phyloP scores from a whole-genome alignment of 192 early-diverging fungal species.

The Linnemannia schmuckeri region DNA sequence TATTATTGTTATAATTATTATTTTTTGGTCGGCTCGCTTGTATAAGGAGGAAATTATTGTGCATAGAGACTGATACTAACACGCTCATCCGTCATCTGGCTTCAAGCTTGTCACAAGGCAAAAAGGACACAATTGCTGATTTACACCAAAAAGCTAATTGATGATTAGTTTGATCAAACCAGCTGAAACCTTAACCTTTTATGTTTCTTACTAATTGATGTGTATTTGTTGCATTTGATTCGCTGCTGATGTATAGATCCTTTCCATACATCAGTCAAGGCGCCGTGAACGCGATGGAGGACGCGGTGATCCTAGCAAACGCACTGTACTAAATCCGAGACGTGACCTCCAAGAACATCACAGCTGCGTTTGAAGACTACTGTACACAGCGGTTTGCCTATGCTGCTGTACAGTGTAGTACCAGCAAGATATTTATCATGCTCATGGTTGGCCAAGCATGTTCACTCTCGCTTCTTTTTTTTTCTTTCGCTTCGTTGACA shows the following conservation, averaged over 20 bases:
- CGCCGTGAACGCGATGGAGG: constrained; percentile 3
- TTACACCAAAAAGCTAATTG: not conserved
- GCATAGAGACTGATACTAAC: too few species aligned
- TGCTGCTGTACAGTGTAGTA: not conserved
- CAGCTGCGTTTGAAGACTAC: constrained; percentile 10
- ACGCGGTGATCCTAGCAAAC: constrained; percentile 11
- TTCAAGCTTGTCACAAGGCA: not conserved
- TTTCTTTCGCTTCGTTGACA: not conserved
- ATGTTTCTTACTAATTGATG: not conserved
- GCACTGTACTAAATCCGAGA: not conserved
- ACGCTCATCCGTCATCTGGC: too few species aligned
- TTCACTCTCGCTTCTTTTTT: not conserved
- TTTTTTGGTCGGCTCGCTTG: not conserved
- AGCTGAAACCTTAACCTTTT: not conserved
- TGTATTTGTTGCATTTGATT: not conserved
- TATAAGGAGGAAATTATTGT: too few species aligned
- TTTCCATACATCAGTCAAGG: not conserved
- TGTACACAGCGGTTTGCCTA: not conserved
- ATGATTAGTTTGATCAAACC: not conserved
- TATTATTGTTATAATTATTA: not conserved
- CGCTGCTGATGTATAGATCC: not conserved
- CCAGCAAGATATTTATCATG: not conserved
- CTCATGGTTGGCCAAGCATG: not conserved
- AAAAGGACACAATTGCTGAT: too few species aligned
- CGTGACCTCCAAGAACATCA: not conserved